phyloP scores from a whole-genome alignment of 2,329 filamentous ascomycete genomes.

The Thielaviopsis cerberus region DNA sequence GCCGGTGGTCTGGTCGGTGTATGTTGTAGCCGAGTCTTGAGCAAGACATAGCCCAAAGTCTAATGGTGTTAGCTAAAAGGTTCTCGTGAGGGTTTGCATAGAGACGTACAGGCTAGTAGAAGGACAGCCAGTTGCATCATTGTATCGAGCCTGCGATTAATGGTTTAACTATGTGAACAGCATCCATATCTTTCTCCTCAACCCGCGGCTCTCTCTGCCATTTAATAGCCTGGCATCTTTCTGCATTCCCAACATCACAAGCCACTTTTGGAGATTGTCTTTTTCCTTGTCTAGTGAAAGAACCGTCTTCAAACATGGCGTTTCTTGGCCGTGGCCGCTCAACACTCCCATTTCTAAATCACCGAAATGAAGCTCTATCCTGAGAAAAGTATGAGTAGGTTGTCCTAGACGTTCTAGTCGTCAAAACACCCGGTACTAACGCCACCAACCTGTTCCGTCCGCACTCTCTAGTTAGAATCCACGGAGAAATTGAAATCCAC shows the following conservation, averaged over 20 bases:
- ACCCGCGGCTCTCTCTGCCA: too few relatives aligned
- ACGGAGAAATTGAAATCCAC: too few relatives aligned
- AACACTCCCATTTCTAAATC: not conserved
- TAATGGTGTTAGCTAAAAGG: not conserved
- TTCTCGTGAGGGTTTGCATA: not conserved
- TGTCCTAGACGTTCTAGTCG: not conserved
- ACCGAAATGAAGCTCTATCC: not conserved
- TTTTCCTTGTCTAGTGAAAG: not conserved
- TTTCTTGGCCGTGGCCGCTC: not conserved
- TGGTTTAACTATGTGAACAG: not conserved
- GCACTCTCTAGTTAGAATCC: too few relatives aligned
- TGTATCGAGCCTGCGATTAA: not conserved
- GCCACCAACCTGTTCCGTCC: too few relatives aligned
- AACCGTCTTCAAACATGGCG: not conserved
- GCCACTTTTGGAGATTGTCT: too few relatives aligned
- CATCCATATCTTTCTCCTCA: too few relatives aligned
- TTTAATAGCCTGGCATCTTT: too few relatives aligned
- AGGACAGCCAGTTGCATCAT: not conserved
- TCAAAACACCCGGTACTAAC: too few relatives aligned
- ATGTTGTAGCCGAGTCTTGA: conserved; percentile 4
- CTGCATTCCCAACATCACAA: too few relatives aligned
- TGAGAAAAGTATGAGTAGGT: not conserved
- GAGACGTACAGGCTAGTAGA: not conserved
- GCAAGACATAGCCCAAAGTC: conserved; percentile 4
- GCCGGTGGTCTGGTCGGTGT: conserved; percentile 5